Conservation (phyloP, 176 grass and related monocot species). For the Hsuehochloa calcarea region DNA sequence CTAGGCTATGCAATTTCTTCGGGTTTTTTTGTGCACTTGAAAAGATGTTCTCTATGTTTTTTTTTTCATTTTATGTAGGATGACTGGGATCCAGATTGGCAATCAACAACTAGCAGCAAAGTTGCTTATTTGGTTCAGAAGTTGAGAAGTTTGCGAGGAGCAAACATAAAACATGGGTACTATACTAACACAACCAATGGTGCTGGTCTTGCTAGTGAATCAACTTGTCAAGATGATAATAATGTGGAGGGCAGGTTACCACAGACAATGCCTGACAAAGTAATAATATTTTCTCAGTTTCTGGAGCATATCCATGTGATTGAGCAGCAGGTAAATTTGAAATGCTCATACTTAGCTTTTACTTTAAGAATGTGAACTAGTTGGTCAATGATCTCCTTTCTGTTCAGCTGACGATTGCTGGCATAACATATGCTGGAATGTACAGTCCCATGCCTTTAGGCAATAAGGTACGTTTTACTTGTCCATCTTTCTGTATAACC, state of each 20-base stretch:
- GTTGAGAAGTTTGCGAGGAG: slow-evolving; percentile 65
- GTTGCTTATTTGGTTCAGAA: slow-evolving; percentile 81
- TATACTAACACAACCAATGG: slow-evolving; percentile 26
- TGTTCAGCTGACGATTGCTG: slow-evolving; percentile 73
- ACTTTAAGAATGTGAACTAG: background rate
- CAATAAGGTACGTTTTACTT: slow-evolving; percentile 56
- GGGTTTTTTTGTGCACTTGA: background rate
- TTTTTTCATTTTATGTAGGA: slow-evolving; percentile 52
- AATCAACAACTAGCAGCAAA: slow-evolving; percentile 95
- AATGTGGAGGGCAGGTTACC: slow-evolving; percentile 22
- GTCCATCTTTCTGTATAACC: background rate
- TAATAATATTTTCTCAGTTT: slow-evolving; percentile 99
- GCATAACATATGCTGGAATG: slow-evolving; percentile 81
- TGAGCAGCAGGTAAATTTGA: slow-evolving; percentile 75
- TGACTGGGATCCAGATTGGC: slow-evolving; percentile 96
- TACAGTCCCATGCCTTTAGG: slow-evolving; percentile 90
- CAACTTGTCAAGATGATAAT: slow-evolving; percentile 28
- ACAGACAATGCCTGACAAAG: slow-evolving; percentile 60
- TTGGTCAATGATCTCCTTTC: slow-evolving; percentile 31
- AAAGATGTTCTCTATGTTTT: slow-evolving; percentile 2
- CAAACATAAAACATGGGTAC: slow-evolving; percentile 40
- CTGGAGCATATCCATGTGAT: slow-evolving; percentile 96
- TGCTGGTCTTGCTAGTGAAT: slow-evolving; percentile 33
- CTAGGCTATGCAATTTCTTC: slow-evolving; percentile 23
- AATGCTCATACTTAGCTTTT: background rate